Evolutionary conservation across 352 stramenopile species (phyloP).

Genomic region (Thraustotheca clavata): DNA sequence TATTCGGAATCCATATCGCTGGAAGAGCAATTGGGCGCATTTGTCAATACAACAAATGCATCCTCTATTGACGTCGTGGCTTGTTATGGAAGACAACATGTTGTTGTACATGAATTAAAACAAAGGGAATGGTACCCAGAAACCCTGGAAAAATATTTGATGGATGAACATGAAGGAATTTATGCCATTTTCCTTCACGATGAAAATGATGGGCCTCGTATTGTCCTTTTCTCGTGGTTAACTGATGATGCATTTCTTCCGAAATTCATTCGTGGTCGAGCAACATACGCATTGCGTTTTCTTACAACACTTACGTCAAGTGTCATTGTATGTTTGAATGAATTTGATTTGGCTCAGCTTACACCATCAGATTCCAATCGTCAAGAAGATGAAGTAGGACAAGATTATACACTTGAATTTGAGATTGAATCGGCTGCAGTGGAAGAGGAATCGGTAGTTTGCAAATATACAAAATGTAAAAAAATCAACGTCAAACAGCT

Average conservation of each 20-base stretch:
- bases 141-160: constrained; percentile 33
- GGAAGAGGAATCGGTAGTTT: constrained; percentile 24
- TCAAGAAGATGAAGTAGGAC: constrained; percentile 23
- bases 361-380: constrained; percentile 22
- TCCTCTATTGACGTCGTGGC: constrained; percentile 30
- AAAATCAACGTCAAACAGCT: too few relatives aligned
- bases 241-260: constrained; percentile 35
- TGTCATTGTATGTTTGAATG: constrained; percentile 43
- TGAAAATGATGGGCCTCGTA: background rate
- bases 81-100: constrained; percentile 52
- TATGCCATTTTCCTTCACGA: constrained; percentile 29
- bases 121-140: constrained; percentile 34
- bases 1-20: background rate
- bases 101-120: constrained; percentile 36
- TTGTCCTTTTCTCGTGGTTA: constrained; percentile 55
- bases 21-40: background rate
- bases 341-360: constrained; percentile 28
- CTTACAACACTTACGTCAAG: constrained; percentile 40
- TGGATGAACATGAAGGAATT: constrained; percentile 40
- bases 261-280: constrained; percentile 39
- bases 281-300: constrained; percentile 63
- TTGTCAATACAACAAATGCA: background rate
- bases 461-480: constrained; percentile 1
- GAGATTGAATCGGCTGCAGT: constrained; percentile 28
- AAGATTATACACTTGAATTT: constrained; percentile 30